These are phyloP conservation scores for Magnusiomyces suaveolens DNA, from an alignment of 1,139 yeast species.

Conservation along the genomic window DNA sequence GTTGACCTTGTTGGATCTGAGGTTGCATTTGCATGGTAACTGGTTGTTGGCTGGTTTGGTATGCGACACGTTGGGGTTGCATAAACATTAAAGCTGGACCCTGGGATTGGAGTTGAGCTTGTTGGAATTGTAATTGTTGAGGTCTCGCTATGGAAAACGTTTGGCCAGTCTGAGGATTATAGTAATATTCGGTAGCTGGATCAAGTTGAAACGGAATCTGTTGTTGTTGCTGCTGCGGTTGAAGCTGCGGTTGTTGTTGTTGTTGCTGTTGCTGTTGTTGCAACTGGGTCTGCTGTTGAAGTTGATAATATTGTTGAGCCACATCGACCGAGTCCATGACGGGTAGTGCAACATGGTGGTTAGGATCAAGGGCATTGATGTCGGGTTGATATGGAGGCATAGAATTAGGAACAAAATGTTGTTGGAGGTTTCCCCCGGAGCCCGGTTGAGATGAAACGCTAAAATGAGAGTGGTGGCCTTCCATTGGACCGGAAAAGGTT, in stretches of 20 bases:
- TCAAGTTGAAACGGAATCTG: not conserved
- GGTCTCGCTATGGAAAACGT: not conserved
- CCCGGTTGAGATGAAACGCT: not conserved
- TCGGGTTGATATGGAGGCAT: not conserved
- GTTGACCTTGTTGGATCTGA: conserved; percentile 2
- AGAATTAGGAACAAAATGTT: not conserved
- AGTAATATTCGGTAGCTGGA: not conserved
- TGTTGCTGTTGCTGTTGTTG: too few species aligned
- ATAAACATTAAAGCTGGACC: not conserved
- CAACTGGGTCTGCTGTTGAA: not conserved
- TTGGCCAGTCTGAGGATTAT: conserved; percentile 1
- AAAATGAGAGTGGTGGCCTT: conserved; percentile 6
- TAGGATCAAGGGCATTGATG: not conserved
- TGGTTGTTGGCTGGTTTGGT: not conserved
- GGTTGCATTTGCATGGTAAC: conserved; percentile 3
- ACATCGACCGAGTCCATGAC: not conserved
- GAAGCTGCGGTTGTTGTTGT: not conserved
- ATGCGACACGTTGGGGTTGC: not conserved
- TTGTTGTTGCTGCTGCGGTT: not conserved
- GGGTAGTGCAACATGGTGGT: not conserved
- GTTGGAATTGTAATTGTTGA: not conserved
- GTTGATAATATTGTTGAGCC: not conserved
- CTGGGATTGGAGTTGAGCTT: not conserved
- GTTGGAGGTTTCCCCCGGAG: not conserved
- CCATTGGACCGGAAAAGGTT: not conserved